Base-by-base conservation (phyloP, 768 basidiomycete genomes). In the Epithele typhae region DNA sequence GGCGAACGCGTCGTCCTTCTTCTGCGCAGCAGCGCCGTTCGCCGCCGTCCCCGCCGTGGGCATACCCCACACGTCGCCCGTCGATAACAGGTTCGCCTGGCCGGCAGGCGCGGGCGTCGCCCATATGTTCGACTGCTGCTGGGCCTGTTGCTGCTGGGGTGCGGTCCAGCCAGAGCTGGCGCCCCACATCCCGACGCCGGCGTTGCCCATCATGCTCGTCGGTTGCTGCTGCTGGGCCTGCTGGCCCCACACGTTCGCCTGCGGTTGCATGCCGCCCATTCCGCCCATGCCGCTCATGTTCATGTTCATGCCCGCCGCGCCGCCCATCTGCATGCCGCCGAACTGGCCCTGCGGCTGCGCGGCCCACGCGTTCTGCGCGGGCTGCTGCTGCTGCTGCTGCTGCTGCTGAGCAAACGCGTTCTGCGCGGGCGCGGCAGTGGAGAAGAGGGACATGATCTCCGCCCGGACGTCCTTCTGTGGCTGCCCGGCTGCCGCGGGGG, bases 371-470 rank as follows among this genome's bases (percentile, higher is more conserved):
- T 10, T 41, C 40, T n/a, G 40, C 37, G 22, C 44, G 44, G 23
- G 33, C 25, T 21, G 35, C 3, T 0, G 40, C 51, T 5, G 34
- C 42, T 5, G 32, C 21, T 8, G 11, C 30, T 9, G 3, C 18
- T 14, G 19, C 34, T 24, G 27, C 35, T 36, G 35, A 6, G 35
- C 48, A 37, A 38, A 46, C 30, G 45, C 45, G 36, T 40, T 51
- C 0, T 65, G 52, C 9, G 51, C 49, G 27, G 68, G 57, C 0
- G 72, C 60, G 0, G 73, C 58, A 1, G 75, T 57, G 14, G 86
- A 79, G 64, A 89, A 92, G 34, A 94, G 74, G 0, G 88, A 88
- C 15, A 94, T 71, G 53, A 94, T 94, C 54, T 94, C 87, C 45
- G 88, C 77, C 56, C 92, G 93, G 37, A 83, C 75, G 57, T 89